Conservation (phyloP, 257 asterid genomes). For the Ehretia macrophylla region DNA sequence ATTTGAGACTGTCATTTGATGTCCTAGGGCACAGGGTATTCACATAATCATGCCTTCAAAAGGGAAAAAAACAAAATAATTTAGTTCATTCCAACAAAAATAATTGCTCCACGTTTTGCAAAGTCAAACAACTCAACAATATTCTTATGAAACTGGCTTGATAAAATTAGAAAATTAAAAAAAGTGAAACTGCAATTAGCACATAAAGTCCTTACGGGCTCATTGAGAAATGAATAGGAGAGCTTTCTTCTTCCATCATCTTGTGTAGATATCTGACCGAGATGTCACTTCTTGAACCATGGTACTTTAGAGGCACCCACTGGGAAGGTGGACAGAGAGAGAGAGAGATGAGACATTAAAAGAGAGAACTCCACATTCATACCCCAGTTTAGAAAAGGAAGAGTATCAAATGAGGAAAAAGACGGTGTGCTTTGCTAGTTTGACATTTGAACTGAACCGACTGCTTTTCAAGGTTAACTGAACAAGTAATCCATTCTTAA, state of each 20-base stretch:
- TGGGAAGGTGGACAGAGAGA: conserved; percentile 22
- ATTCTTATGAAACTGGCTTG: not conserved
- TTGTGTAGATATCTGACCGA: conserved; percentile 43
- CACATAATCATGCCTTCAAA: conserved; percentile 70
- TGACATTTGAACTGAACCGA: too few relatives aligned
- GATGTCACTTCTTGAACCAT: conserved; percentile 47
- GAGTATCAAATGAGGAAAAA: not conserved
- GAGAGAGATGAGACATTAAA: conserved; percentile 7
- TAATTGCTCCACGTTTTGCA: too few relatives aligned
- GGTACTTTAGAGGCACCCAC: conserved; percentile 85
- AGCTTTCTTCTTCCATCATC: conserved; percentile 43
- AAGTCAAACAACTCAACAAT: too few relatives aligned
- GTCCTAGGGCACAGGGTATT: conserved; percentile 58
- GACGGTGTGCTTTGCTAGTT: too few relatives aligned
- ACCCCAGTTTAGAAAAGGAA: not conserved
- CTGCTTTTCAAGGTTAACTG: too few relatives aligned
- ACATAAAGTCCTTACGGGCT: conserved; percentile 49
- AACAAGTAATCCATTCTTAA: too few relatives aligned
- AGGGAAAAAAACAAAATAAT: conserved; percentile 8
- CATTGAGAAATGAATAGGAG: conserved; percentile 58
- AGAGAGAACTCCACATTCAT: not conserved
- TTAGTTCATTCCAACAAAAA: not conserved
- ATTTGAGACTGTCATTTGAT: conserved; percentile 28
- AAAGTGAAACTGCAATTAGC: conserved; percentile 8
- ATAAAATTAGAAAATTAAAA: conserved; percentile 5